Evolutionary conservation across 148 eudicot genomes (phyloP), one percentile per base, ranked within the genome.

Genomic region (Linanthus parryae): DNA sequence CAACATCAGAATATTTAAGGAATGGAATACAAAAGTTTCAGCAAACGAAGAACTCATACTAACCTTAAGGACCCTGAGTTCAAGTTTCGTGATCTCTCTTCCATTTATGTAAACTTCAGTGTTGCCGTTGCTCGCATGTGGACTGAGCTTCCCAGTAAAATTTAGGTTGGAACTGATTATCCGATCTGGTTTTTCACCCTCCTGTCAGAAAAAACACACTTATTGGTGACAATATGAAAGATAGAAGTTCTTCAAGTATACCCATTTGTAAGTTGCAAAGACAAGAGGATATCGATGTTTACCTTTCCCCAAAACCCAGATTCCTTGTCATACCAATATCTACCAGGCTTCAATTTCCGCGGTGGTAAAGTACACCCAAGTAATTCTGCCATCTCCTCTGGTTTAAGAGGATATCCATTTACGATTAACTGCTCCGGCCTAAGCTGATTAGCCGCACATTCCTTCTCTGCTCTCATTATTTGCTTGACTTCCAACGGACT

Each of bases 221-320:
- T n/a, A n/a, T n/a, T n/a, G n/a, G n/a, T n/a, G n/a, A n/a, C n/a
- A n/a, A n/a, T n/a, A n/a, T n/a, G n/a, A n/a, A n/a, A n/a, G n/a
- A n/a, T n/a, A n/a, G n/a, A n/a, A n/a, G n/a, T n/a, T n/a, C n/a
- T n/a, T n/a, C n/a, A n/a, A n/a, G n/a, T n/a, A n/a, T n/a, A n/a
- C n/a, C n/a, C n/a, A n/a, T n/a, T n/a, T n/a, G n/a, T n/a, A n/a
- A n/a, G n/a, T n/a, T n/a, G n/a, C n/a, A n/a, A n/a, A n/a, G n/a
- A n/a, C n/a, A n/a, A n/a, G n/a, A n/a, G n/a, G n/a, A n/a, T n/a
- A n/a, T 44, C 8, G n/a, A 41, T 39, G 57, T 54, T 59, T 48
- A 91, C 98, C 89, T 87, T 87, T 67, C 98, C 98, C 94, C 95
- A 91, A 50, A 75, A 73, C 44, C 98, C 98, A 47, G 94, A 87